Evolutionary conservation across 2,329 filamentous ascomycete species (phyloP), one percentile per base, ranked within the genome.

Genomic region (Colletotrichum lini): DNA sequence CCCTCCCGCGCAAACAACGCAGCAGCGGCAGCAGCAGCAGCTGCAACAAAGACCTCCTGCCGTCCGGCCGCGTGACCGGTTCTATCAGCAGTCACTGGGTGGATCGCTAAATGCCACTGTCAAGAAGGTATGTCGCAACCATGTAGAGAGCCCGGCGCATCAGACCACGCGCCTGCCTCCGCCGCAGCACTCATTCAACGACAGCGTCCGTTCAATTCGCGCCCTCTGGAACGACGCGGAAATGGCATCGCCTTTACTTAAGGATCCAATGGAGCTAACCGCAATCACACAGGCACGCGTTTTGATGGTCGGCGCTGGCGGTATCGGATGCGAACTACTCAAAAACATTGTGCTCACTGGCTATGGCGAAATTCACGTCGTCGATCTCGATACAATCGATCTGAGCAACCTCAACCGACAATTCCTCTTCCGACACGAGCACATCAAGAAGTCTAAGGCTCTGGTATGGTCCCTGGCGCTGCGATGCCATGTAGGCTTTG

Each of bases 351-450:
- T 96, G 54, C 91, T 98, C 59, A 93, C 92, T 53, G 95, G 96
- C 75, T 99, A 98, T 77, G 94, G 94, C 75, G 93, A 98, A 83
- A 91, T 98, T 61, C 94, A 98, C 81, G 92, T 98, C 56, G 94
- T 99, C 76, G 96, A 99, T 82, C 93, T 99, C 72, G 96, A 99
- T 81, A 99, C 96, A 1, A 98, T 99, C 83, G 96, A 99, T 80
- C 88, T 99, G 26, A 98, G 95, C 84, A 99, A 99, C 80, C 88
- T 99, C 61, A 99, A 99, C 78, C 93, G 96, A 66, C 96, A 99
- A 81, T 99, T 99, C 78, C 91, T 99, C 58, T 99, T 99, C 82
- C 90, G 95, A 72, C 93, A 96, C 77, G 95, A 98, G 80, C 96
- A 99, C 79, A 98, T 99, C 83, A 98, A 98, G 83, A 98, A 98